Percentiles rank a stretch among this genome's conserved stretches.
Conservation (phyloP, 2,329 filamentous ascomycete species). For the Didymellaceae sp. region DNA sequence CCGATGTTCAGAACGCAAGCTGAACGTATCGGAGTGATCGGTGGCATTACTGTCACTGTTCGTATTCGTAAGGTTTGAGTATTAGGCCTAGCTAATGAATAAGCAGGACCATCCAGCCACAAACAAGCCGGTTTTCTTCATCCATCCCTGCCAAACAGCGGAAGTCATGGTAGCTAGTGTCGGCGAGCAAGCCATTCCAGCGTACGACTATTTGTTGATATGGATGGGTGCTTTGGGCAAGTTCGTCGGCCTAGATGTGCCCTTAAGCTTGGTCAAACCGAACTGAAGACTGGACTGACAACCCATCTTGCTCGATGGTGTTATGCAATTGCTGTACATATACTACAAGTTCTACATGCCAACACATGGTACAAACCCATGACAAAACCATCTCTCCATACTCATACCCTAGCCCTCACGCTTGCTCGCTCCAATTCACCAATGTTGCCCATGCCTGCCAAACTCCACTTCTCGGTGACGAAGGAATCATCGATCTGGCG, state of each 20-base stretch:
- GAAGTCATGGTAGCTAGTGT: conserved; percentile 72
- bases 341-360: conserved; percentile 27
- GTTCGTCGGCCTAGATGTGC: conserved; percentile 79
- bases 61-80: conserved; percentile 10
- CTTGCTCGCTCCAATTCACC: conserved; percentile 81
- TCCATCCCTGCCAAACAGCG: conserved; percentile 90
- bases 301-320: background rate
- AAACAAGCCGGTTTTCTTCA: conserved; percentile 80
- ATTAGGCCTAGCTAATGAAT: background rate
- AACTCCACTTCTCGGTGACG: conserved; percentile 82
- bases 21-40: conserved; percentile 46
- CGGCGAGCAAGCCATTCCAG: conserved; percentile 41
- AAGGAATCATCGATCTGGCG: conserved; percentile 71
- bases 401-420: conserved; percentile 47
- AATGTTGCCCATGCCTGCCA: conserved; percentile 80
- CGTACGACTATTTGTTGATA: conserved; percentile 76
- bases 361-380: conserved; percentile 25
- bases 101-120: conserved; percentile 82
- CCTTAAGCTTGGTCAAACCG: conserved; percentile 63
- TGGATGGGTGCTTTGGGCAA: conserved; percentile 90
- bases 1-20: conserved; percentile 40
- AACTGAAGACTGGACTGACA: background rate
- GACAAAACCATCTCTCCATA: background rate
- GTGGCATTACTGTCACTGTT: conserved; percentile 49
- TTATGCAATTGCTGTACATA: conserved; percentile 25